A percentile compares a stretch with the other conserved stretches of the same genome.
These are phyloP conservation scores for Chondrus crispus DNA, from an alignment of 23 red algal species.

Conservation along the genomic window DNA sequence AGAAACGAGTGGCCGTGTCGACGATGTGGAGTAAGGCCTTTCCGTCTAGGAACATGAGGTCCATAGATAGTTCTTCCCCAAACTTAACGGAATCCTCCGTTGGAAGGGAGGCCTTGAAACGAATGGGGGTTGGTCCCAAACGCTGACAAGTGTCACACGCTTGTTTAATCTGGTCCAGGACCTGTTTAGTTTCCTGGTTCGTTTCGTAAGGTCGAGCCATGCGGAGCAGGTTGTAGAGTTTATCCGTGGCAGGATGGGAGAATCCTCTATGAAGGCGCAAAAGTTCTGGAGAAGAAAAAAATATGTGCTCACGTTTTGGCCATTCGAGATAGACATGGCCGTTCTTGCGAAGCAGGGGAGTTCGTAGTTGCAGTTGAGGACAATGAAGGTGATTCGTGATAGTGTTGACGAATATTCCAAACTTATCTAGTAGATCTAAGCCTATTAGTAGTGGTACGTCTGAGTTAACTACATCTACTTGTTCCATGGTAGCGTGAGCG, in stretches of 20 bases:
- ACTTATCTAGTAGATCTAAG: background rate
- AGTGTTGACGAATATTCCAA: background rate
- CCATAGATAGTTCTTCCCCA: background rate
- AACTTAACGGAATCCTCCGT: slow-evolving; percentile 5
- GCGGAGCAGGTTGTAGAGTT: background rate
- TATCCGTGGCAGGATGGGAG: background rate
- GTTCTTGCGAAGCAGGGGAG: background rate
- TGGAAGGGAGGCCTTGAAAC: slow-evolving; percentile 3
- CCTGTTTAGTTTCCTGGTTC: background rate
- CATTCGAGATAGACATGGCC: slow-evolving; percentile 2
- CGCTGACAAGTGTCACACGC: slow-evolving; percentile 26
- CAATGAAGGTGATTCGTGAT: background rate
- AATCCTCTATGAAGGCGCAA: background rate
- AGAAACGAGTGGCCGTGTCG: slow-evolving; percentile 4
- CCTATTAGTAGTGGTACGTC: background rate
- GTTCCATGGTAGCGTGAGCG: too few relatives aligned
- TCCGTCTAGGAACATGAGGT: background rate
- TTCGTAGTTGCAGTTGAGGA: background rate
- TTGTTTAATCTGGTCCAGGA: background rate
- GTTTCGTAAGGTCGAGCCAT: background rate
- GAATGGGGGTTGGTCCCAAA: background rate
- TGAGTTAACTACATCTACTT: background rate
- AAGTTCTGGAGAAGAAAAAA: background rate
- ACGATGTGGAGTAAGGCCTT: slow-evolving; percentile 1
- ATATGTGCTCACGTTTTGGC: background rate